Evolutionary conservation across 225 moss, liverwort and hornwort species (phyloP).

Genomic region (Sphagnum tenellum): DNA sequence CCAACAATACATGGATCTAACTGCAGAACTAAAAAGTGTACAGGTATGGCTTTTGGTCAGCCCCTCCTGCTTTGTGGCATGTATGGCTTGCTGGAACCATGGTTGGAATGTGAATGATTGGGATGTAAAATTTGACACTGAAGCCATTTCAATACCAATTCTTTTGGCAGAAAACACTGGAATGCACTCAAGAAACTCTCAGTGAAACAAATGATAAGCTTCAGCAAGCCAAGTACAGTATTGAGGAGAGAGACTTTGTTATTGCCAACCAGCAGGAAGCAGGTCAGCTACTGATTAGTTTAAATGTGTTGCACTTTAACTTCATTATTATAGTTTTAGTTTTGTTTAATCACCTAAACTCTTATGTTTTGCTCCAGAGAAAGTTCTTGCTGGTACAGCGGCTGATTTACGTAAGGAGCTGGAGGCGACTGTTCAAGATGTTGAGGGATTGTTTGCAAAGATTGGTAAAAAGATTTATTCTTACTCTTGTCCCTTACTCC

Average conservation of each 20-base stretch:
- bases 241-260: conserved; percentile 65
- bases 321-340: too few relatives aligned
- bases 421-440: conserved; percentile 64
- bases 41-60: conserved; percentile 29
- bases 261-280: conserved; percentile 66
- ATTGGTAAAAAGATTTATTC: conserved; percentile 33
- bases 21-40: conserved; percentile 44
- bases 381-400: conserved; percentile 53
- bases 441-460: conserved; percentile 69
- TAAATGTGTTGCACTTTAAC: too few relatives aligned
- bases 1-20: conserved; percentile 47
- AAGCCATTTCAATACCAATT: not conserved
- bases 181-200: conserved; percentile 53
- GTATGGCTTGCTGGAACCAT: too few relatives aligned
- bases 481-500: too few relatives aligned
- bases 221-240: conserved; percentile 46
- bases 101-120: too few relatives aligned
- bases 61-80: not conserved
- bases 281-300: conserved; percentile 21
- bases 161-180: conserved; percentile 45
- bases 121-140: not conserved
- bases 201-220: conserved; percentile 50
- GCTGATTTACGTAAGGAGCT: conserved; percentile 66
- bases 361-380: conserved; percentile 31
- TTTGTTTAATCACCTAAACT: too few relatives aligned